phyloP scores from a whole-genome alignment of 805 yeast species.

The Candida sanyiensis region DNA sequence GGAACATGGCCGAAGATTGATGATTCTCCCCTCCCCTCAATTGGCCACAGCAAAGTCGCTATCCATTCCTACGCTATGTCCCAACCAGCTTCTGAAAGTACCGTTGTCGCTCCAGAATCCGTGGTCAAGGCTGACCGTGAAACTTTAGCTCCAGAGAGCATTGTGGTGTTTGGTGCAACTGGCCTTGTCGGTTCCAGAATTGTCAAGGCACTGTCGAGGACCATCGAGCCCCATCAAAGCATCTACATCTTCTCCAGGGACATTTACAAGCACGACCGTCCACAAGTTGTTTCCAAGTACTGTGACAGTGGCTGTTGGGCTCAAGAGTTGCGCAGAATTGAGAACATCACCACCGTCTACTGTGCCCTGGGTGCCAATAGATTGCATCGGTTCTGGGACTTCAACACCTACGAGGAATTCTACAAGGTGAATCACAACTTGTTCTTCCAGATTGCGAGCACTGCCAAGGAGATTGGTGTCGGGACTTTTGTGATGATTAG shows the following conservation, averaged over 20 bases:
- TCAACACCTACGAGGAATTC: slow-evolving; percentile 5
- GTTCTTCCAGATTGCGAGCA: slow-evolving; percentile 12
- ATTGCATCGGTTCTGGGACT: slow-evolving; percentile 6
- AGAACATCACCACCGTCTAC: slow-evolving; percentile 12
- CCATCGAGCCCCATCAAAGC: slow-evolving; percentile 4
- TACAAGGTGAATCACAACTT: slow-evolving; percentile 13
- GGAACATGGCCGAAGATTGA: too few relatives aligned
- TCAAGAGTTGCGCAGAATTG: slow-evolving; percentile 8
- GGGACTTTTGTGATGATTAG: slow-evolving; percentile 12
- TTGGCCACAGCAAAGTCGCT: background rate
- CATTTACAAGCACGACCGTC: slow-evolving; percentile 6
- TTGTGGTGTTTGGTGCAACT: slow-evolving; percentile 16
- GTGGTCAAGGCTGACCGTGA: background rate
- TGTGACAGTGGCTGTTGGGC: slow-evolving; percentile 14
- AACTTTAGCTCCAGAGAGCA: slow-evolving; percentile 4
- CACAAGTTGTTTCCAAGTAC: slow-evolving; percentile 11
- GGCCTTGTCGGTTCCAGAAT: slow-evolving; percentile 15
- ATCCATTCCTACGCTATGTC: background rate
- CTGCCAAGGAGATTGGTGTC: slow-evolving; percentile 12
- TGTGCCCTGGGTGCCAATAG: slow-evolving; percentile 16
- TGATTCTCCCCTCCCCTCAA: background rate
- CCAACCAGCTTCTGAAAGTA: background rate
- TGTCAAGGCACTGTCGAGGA: slow-evolving; percentile 11
- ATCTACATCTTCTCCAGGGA: slow-evolving; percentile 12
- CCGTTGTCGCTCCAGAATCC: background rate